phyloP scores from a whole-genome alignment of 1,284 basidiomycete species.

The Ceratobasidium sp. region DNA sequence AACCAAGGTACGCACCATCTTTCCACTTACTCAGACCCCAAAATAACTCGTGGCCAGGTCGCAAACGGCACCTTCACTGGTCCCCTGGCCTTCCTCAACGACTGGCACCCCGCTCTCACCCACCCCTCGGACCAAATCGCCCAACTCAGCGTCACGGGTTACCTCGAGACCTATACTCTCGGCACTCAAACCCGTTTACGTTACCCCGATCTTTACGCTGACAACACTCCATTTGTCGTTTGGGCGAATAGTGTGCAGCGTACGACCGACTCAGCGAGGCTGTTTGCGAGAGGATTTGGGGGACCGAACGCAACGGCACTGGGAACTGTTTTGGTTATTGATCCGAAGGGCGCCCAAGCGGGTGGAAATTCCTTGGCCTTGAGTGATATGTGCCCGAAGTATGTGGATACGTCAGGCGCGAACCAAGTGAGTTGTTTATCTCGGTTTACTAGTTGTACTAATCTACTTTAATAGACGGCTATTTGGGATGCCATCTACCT shows the following conservation, averaged over 20 bases:
- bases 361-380: slow-evolving; percentile 31
- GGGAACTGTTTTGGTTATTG: neutral
- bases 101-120: slow-evolving; percentile 24
- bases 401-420: slow-evolving; percentile 30
- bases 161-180: slow-evolving; percentile 17
- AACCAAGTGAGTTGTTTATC: neutral
- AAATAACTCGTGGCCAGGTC: neutral
- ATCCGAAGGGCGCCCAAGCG: slow-evolving; percentile 16
- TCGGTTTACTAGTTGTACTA: neutral
- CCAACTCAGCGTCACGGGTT: slow-evolving; percentile 31
- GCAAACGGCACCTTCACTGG: slow-evolving; percentile 32
- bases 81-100: slow-evolving; percentile 23
- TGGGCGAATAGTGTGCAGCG: slow-evolving; percentile 32
- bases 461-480: neutral
- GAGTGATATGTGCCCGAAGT: slow-evolving; percentile 31
- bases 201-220: slow-evolving; percentile 31
- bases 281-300: slow-evolving; percentile 39
- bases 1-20: slow-evolving; percentile 6
- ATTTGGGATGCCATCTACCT: slow-evolving; percentile 24
- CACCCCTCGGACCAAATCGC: slow-evolving; percentile 20
- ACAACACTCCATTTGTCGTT: slow-evolving; percentile 29
- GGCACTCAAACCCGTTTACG: slow-evolving; percentile 24
- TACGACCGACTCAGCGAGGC: slow-evolving; percentile 16
- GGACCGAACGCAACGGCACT: slow-evolving; percentile 18
- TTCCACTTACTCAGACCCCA: neutral